Evolutionary conservation across 2,329 filamentous ascomycete genomes (phyloP), one percentile per base, ranked within the genome.

Genomic region (Colletotrichum tropicale): DNA sequence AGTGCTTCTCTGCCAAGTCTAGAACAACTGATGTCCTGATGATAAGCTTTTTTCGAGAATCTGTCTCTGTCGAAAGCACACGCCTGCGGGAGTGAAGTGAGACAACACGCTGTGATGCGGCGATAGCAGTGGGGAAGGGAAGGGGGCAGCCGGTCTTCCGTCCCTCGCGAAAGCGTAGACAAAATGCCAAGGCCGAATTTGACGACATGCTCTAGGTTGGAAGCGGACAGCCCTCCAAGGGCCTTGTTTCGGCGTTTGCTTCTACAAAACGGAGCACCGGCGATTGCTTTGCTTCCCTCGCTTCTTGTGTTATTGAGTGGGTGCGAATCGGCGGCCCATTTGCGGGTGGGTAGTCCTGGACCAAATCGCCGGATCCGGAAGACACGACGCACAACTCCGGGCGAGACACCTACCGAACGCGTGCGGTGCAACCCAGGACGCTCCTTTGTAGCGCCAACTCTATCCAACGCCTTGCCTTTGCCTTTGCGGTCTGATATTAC

Each of bases 361-460:
- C 26, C 28, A 34, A 3, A 56, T 61, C 56, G 65, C 70, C 70
- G 70, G 64, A 73, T 71, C 61, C 69, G 69, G 69, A 28, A 18
- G 56, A n/a, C 26, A 30, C 4, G 21, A 24, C 34, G 48, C 32
- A 64, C n/a, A 18, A 30, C 16, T 15, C 36, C 60, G 60, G 32
- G 52, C 32, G 48, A 71, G 69, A 71, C 69, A 71, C 60, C 30
- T 6, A 65, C 64, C 62, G 69, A 71, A 67, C 26, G 61, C 69
- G 32, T 38, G 26, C 10, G n/a, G 6, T 56, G 43, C 48, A 16
- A 64, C 28, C 34, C 26, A 32, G 15, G 16, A 68, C 2, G n/a
- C n/a, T 24, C 32, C 12, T 52, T 61, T 32, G 58, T 61, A 61
- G 58, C 58, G 30, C 58, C 58, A n/a, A 61, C 15, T n/a, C 32